phyloP scores from a whole-genome alignment of 2,329 filamentous ascomycete genomes.

The Tolypocladium tundrense region DNA sequence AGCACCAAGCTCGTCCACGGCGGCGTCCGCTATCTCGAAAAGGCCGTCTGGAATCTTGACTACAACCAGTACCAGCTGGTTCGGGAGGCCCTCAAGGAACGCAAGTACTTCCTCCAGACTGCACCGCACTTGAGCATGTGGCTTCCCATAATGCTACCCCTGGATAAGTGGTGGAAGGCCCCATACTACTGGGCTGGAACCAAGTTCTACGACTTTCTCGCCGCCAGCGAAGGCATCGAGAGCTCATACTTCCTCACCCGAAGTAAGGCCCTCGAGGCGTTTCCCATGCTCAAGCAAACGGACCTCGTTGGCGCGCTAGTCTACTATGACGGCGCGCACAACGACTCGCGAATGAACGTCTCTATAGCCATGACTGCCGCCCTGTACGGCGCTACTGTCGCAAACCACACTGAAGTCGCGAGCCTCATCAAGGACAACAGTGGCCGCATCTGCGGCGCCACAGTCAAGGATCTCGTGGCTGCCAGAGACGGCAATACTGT shows the following conservation, averaged over 20 bases:
- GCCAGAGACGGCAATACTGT: slow-evolving; percentile 48
- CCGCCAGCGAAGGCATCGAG: slow-evolving; percentile 79
- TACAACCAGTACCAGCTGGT: slow-evolving; percentile 64
- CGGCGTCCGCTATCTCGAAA: slow-evolving; percentile 64
- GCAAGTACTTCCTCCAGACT: slow-evolving; percentile 65
- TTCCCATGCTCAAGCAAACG: slow-evolving; percentile 78
- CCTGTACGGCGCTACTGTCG: slow-evolving; percentile 72
- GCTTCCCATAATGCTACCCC: slow-evolving; percentile 67
- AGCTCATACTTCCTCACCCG: slow-evolving; percentile 81
- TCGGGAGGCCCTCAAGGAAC: slow-evolving; percentile 61
- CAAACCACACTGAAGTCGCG: slow-evolving; percentile 77
- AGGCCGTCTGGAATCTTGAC: slow-evolving; percentile 66
- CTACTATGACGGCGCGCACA: slow-evolving; percentile 88
- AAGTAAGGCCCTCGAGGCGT: slow-evolving; percentile 77
- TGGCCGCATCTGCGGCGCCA: slow-evolving; percentile 65
- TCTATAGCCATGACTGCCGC: slow-evolving; percentile 81
- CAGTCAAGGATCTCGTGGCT: slow-evolving; percentile 58
- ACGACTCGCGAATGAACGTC: slow-evolving; percentile 88
- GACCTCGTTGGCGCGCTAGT: slow-evolving; percentile 72
- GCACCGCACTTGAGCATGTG: slow-evolving; percentile 64
- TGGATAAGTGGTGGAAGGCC: slow-evolving; percentile 68
- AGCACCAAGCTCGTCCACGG: slow-evolving; percentile 72
- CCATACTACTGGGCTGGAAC: slow-evolving; percentile 70
- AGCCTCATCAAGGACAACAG: slow-evolving; percentile 62
- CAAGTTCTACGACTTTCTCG: slow-evolving; percentile 77